A percentile compares a stretch with the other conserved stretches of the same genome.
Evolutionary conservation across 2,329 filamentous ascomycete species (phyloP).

Genomic region (Exserohilum rostratum): DNA sequence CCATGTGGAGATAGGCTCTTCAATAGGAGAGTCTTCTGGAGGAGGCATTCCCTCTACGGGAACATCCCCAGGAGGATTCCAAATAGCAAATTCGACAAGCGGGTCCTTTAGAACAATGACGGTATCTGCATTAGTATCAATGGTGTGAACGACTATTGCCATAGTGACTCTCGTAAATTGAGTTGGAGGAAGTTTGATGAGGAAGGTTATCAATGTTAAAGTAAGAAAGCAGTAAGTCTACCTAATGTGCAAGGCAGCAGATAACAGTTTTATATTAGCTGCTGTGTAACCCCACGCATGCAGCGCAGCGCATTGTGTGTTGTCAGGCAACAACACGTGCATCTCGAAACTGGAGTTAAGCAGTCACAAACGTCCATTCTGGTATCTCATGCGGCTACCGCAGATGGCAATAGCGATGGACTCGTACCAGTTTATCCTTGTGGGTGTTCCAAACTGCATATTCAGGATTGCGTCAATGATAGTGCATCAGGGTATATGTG

Average conservation of each 20-base stretch:
- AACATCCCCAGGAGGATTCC: background rate
- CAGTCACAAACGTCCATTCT: too few relatives aligned
- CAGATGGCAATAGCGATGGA: too few relatives aligned
- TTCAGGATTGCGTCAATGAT: too few relatives aligned
- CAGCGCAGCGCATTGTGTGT: background rate
- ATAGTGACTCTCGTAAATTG: background rate
- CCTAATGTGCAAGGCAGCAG: background rate
- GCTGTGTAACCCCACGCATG: background rate
- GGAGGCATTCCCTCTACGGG: too few relatives aligned
- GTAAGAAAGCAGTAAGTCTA: background rate
- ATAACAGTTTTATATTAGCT: background rate
- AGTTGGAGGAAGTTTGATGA: background rate
- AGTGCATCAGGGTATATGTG: too few relatives aligned
- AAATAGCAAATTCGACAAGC: background rate
- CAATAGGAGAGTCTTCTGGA: too few relatives aligned
- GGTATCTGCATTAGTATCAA: slow-evolving; percentile 8
- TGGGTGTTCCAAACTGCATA: too few relatives aligned
- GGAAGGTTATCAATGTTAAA: background rate
- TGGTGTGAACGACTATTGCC: background rate
- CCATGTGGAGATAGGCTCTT: too few relatives aligned
- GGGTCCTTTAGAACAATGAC: slow-evolving; percentile 11
- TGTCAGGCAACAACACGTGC: background rate
- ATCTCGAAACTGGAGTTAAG: too few relatives aligned
- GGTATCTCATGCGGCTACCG: too few relatives aligned
- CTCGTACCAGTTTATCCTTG: too few relatives aligned